Base-by-base conservation (phyloP, 768 basidiomycete genomes). In the Hygrophorus russula region DNA sequence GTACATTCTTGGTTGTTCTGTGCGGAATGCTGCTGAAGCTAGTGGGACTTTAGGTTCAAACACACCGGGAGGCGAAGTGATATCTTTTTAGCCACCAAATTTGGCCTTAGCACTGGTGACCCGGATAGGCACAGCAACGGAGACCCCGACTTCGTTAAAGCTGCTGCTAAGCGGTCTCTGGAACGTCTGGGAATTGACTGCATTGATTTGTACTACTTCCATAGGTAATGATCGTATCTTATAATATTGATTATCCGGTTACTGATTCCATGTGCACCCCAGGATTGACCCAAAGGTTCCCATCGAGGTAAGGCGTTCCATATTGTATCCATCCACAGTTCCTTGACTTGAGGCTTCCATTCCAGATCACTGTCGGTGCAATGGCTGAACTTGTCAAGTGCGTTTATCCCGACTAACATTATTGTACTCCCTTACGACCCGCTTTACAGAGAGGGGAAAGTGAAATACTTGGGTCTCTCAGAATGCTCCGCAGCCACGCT, bases 371-470 rank as follows among this genome's bases (percentile, higher is more conserved):
- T 0, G 67, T 76, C 5, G 53, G 63, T 5, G 75, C 69, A 0
- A 67, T 76, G 68, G 68, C 68, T 1, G 66, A 74, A 46, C 61
- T 73, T 15, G 74, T 75, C 39, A 68, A 73, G 73, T 73, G 24
- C 4, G 32, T 17, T 11, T 4, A 12, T 19, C 32, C 28, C 45
- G 17, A 19, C 39, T 3, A 12, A 7, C 36, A 13, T 19, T 35
- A 38, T 7, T 38, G 24, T 24, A 7, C 24, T 24, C 24, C 24
- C 24, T 24, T 24, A 24, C 3, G 24, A 24, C 7, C 4, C 7
- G 7, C 24, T 3, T 7, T 24, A 7, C 24, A 57, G 59, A 41
- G 58, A 58, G 47, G 72, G 71, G 0, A 75, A 70, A 53, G 64
- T 66, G 43, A 66, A 58, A 46, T 65, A 72, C 52, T 49, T 78